Base-by-base conservation (phyloP, 306 rosid genomes). In the Lotus japonicus region DNA sequence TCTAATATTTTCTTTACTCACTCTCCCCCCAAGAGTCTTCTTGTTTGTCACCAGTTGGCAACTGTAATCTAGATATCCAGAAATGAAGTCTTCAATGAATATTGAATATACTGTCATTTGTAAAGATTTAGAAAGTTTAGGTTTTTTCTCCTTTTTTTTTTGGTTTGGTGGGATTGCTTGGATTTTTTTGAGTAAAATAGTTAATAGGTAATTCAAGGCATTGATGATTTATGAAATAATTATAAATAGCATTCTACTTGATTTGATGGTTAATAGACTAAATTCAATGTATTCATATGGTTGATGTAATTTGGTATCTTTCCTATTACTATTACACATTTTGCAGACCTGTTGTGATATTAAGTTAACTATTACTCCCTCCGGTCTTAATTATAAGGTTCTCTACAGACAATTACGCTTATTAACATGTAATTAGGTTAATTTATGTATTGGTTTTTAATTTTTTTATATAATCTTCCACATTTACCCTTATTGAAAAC, bases 41-140 rank as follows among this genome's bases (percentile, higher is more conserved):
- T 38, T 51, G 31, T 75, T 49, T 38, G 61, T 50, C 28, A 7
- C 44, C 39, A 4, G 33, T 28, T 57, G 12, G 7, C 33, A 23
- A 36, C 53, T 57, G n/a, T 74, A 33, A 58, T 42, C 69, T 35
- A 4, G 73, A 50, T 44, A 17, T 71, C 21, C 15, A 41, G 49
- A 67, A 75, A 11, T 57, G 33, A 23, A 56, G 51, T 63, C 75
- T 76, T 58, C 56, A 38, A n/a, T n/a, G n/a, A n/a, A n/a, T 28
- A 13, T 13, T 56, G 60, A 13, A 65, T 38, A 53, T 65, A 5
- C 19, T 74, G 41, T 71, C 58, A 39, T 54, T 45, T 54, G 15
- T 31, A 16, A 72, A 36, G 31, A 45, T 18, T 48, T 41, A n/a
- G 28, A 49, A 52, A 43, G 2, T 1, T 28, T 43, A 55, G 28